phyloP scores from a whole-genome alignment of 305 asterid genomes.

The Solanum hybrid region DNA sequence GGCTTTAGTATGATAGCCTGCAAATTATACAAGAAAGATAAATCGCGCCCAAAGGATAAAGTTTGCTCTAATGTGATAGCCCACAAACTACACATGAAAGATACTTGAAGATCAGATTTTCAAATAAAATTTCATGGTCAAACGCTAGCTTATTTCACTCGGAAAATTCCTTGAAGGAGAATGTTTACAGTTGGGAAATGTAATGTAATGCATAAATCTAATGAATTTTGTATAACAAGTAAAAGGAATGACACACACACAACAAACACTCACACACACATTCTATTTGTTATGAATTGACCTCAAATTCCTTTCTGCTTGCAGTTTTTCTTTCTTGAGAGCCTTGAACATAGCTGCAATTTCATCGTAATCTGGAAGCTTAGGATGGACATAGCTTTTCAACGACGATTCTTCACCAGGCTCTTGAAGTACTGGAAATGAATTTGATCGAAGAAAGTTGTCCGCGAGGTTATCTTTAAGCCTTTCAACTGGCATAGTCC shows the following conservation, averaged over 20 bases:
- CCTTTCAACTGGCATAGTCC: constrained; percentile 42
- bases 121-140: not conserved
- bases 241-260: not conserved
- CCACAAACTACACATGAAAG: not conserved
- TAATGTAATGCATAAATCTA: not conserved
- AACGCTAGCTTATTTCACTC: not conserved
- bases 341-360: constrained; percentile 59
- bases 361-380: constrained; percentile 85
- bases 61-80: not conserved
- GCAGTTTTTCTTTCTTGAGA: constrained; percentile 43
- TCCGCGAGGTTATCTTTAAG: constrained; percentile 14
- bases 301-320: not conserved
- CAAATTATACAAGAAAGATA: too few relatives aligned
- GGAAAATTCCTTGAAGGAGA: not conserved
- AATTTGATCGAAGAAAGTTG: constrained; percentile 25
- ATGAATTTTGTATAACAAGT: not conserved
- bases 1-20: too few relatives aligned
- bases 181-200: not conserved
- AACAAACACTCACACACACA: not conserved
- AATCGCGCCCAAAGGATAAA: too few relatives aligned
- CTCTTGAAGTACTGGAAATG: constrained; percentile 20
- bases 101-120: too few relatives aligned
- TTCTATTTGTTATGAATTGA: not conserved
- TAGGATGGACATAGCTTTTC: constrained; percentile 56
- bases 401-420: not conserved